phyloP scores from a whole-genome alignment of 371 early-diverging fungal genomes.

The Phascolomyces articulosus region DNA sequence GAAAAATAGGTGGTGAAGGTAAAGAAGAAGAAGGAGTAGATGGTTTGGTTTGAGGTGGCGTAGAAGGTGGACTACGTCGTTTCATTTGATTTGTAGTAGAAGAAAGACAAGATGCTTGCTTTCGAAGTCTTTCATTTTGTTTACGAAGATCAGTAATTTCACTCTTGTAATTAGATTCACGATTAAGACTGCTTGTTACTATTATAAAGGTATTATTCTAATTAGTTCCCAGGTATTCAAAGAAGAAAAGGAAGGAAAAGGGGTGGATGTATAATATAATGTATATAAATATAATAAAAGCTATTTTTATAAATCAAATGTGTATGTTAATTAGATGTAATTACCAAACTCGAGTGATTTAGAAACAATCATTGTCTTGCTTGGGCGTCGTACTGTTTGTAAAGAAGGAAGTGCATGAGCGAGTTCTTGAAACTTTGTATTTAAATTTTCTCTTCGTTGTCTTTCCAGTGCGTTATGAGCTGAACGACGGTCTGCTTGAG shows the following conservation, averaged over 20 bases:
- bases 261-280: no score
- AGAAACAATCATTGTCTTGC: conserved; percentile 78
- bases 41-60: neutral
- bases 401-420: conserved; percentile 79
- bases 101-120: conserved; percentile 22
- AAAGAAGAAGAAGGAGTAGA: neutral
- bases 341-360: conserved; percentile 71
- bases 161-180: conserved; percentile 26
- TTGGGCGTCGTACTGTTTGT: conserved; percentile 72
- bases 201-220: neutral
- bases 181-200: conserved; percentile 14
- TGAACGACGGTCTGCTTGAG: conserved; percentile 43
- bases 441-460: conserved; percentile 78
- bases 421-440: conserved; percentile 77
- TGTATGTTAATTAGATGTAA: neutral
- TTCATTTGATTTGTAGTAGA: neutral
- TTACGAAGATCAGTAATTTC: conserved; percentile 32
- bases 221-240: no score
- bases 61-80: neutral
- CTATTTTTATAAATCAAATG: no score
- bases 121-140: conserved; percentile 33
- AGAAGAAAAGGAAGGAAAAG: no score
- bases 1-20: neutral
- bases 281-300: no score
- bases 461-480: conserved; percentile 84